Base-by-base conservation (phyloP, 768 basidiomycete species). In the Psilocybe azurescens region DNA sequence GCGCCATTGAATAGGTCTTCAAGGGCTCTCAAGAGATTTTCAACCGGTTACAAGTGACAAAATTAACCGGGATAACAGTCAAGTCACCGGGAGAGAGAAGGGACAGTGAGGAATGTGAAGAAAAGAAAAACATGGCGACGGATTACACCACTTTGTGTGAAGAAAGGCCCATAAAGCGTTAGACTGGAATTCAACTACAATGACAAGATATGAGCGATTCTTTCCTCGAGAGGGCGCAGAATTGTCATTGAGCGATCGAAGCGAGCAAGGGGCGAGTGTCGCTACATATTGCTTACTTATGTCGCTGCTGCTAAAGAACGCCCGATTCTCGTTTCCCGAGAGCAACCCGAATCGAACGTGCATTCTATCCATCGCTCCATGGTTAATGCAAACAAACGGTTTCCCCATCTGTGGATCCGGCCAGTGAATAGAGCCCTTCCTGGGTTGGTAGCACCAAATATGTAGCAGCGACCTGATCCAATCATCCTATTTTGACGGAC, bases 341-440 rank as follows among this genome's bases (percentile, higher is more conserved):
- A 41, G 54, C n/a, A 56, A 56, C 38, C 24, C 28, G 9, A 44
- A 44, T 44, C n/a, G 41, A 44, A 44, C 32, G 51, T 52, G 51
- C 51, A 52, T 52, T 52, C 51, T 20, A 52, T 10, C 24, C 32
- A 52, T 59, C 29, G 16, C 8, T 53, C 46, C 52, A 32, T 36
- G 10, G 10, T 4, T 44, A 44, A n/a, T 8, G 14, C 41, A 44
- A 44, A 44, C 14, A 44, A 10, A 5, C 16, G 14, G 44, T 55
- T 59, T 59, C 62, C 50, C 62, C 58, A 55, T 63, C 9, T 13
- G 51, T 51, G 48, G 58, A 51, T 52, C 55, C 47, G 60, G 16
- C 38, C 58, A 51, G 39, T 58, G 61, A 62, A 65, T 61, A 54
- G 30, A 29, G 55, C 13, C 39, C 24, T 32, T 20, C 36, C 18